Conservation (phyloP, 768 basidiomycete genomes). For the Coprinellus aureogranulatus region DNA sequence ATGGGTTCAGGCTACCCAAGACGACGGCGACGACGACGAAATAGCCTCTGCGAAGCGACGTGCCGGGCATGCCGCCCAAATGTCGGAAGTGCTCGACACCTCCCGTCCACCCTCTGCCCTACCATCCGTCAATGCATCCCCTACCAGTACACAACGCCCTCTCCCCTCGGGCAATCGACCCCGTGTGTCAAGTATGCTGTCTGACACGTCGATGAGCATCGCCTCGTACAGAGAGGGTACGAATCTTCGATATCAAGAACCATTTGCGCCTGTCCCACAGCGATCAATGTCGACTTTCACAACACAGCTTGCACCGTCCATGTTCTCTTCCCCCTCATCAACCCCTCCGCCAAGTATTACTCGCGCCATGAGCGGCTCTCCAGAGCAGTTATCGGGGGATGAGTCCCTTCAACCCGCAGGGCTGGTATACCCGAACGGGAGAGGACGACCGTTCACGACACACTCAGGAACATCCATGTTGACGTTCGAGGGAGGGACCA, state of each 20-base stretch:
- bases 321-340: conserved; percentile 3
- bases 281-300: conserved; percentile 5
- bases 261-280: conserved; percentile 1
- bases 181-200: conserved; percentile 1
- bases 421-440: conserved; percentile 7
- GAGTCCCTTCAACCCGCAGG: neutral
- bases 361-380: neutral
- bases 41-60: neutral
- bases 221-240: neutral
- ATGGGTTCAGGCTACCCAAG: neutral
- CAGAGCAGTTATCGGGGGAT: neutral
- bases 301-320: conserved; percentile 1
- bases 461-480: conserved; percentile 8
- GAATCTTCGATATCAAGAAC: neutral
- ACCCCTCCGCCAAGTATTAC: neutral
- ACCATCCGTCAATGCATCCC: neutral
- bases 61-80: neutral
- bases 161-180: neutral
- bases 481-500: conserved; percentile 6
- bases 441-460: conserved; percentile 6
- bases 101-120: neutral
- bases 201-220: conserved; percentile 3
- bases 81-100: conserved; percentile 2
- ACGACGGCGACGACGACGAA: neutral
- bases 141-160: neutral